A percentile compares a stretch with the other conserved stretches of the same genome.
These are phyloP conservation scores for Lentinula guzmanii DNA, from an alignment of 768 basidiomycete species.

Conservation along the genomic window DNA sequence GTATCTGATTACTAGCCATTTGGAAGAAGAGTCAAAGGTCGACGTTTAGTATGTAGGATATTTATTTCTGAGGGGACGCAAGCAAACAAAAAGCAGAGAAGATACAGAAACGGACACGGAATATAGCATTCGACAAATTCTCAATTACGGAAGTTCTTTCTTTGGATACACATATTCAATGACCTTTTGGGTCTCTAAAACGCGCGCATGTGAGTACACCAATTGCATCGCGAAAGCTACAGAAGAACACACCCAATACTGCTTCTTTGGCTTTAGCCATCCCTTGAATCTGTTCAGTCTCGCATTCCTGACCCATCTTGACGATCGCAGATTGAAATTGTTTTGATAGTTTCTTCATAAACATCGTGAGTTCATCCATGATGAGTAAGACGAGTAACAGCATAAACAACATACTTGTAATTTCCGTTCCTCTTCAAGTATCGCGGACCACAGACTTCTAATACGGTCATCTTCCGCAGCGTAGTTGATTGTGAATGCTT, in stretches of 20 bases:
- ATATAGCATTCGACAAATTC: not conserved
- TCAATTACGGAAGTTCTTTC: not conserved
- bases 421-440: not conserved
- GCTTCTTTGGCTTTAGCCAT: slow-evolving; percentile 2
- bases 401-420: not conserved
- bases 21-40: too few relatives aligned
- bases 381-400: not conserved
- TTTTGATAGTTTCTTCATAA: not conserved
- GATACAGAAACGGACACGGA: not conserved
- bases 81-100: not conserved
- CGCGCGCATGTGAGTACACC: not conserved
- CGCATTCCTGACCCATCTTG: not conserved
- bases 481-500: slow-evolving; percentile 5
- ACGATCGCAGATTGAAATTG: not conserved
- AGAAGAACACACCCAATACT: not conserved
- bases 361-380: too few relatives aligned
- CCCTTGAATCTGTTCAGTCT: not conserved
- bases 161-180: not conserved
- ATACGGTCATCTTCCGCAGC: slow-evolving; percentile 4
- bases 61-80: too few relatives aligned
- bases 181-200: not conserved
- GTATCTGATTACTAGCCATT: too few relatives aligned
- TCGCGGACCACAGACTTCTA: not conserved
- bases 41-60: too few relatives aligned
- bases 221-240: not conserved